Evolutionary conservation across 2,329 filamentous ascomycete species (phyloP).

Genomic region (Aciculosporium take): DNA sequence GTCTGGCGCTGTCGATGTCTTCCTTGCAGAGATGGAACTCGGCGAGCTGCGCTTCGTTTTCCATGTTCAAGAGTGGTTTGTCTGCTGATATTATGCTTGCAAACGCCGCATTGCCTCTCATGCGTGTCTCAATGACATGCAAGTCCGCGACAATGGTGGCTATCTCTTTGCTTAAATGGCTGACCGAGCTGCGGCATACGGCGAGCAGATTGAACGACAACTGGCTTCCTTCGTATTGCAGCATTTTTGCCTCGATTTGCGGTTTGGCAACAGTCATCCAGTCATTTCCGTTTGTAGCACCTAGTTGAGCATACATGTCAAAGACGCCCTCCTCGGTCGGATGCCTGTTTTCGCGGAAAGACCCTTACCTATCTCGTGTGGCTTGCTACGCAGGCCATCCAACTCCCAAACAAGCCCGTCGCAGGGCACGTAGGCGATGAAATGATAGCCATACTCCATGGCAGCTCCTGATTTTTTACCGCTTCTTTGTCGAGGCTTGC

Average conservation of each 20-base stretch:
- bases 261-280: constrained; percentile 55
- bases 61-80: constrained; percentile 10
- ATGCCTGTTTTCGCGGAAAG: neutral
- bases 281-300: constrained; percentile 20
- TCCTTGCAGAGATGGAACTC: constrained; percentile 16
- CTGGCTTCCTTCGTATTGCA: constrained; percentile 46
- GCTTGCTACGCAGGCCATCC: constrained; percentile 66
- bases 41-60: constrained; percentile 13
- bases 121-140: constrained; percentile 21
- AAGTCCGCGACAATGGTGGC: constrained; percentile 27
- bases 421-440: constrained; percentile 74
- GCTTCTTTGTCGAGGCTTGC: constrained; percentile 15
- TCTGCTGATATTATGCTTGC: constrained; percentile 12
- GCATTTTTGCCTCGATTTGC: constrained; percentile 54
- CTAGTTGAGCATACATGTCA: neutral
- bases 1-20: constrained; percentile 12
- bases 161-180: constrained; percentile 32
- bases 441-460: constrained; percentile 62
- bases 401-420: constrained; percentile 72
- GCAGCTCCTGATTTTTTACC: constrained; percentile 28
- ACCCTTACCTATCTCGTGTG: constrained; percentile 27
- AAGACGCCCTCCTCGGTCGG: neutral
- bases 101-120: constrained; percentile 11
- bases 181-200: constrained; percentile 52
- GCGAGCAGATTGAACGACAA: constrained; percentile 69